Evolutionary conservation across 1,139 yeast species (phyloP), one percentile per base, ranked within the genome.

Genomic region (Blastobotrys elegans): DNA sequence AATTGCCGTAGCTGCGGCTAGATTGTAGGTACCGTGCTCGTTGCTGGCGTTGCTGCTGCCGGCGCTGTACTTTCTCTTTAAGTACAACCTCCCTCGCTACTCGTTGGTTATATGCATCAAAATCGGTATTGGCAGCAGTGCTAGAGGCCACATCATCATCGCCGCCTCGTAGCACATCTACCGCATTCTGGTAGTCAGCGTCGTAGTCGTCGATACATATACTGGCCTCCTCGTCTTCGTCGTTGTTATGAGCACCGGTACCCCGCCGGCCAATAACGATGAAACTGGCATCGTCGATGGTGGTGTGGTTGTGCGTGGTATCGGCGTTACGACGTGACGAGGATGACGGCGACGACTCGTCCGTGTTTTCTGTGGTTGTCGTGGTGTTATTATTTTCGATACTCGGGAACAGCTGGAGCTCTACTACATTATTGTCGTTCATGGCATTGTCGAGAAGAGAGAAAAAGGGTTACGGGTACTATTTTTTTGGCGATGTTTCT

Each of bases 31-130:
- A 36, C 44, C 51, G 50, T 48, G 51, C 45, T 47, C 53, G 48
- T 14, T 46, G 48, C 35, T 50, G 49, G 22, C 51, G 48, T 41
- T 55, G 51, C 42, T 55, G 51, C 7, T 60, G 57, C 30, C 55
- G 47, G 17, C 57, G 48, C 14, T 57, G 50, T 2, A 50, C 56
- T 50, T 58, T 61, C 34, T 59, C 61, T 43, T 59, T 56, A 6
- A 69, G 53, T 16, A 59, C 54, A n/a, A 70, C 63, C 35, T 70
- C 73, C 30, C 63, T 55, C 17, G 66, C 65, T 0, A 71, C 59
- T 26, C 62, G 53, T 14, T 56, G 62, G 39, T 67, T 67, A 51
- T 71, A 73, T 21, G 56, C 59, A 21, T 68, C 71, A 52, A 71
- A 73, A 43, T 73, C 21, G 20, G 24, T 43, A 17, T 46, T 18